These are phyloP conservation scores for Irpex lacteus DNA, from an alignment of 1,284 basidiomycete species.

Conservation along the genomic window DNA sequence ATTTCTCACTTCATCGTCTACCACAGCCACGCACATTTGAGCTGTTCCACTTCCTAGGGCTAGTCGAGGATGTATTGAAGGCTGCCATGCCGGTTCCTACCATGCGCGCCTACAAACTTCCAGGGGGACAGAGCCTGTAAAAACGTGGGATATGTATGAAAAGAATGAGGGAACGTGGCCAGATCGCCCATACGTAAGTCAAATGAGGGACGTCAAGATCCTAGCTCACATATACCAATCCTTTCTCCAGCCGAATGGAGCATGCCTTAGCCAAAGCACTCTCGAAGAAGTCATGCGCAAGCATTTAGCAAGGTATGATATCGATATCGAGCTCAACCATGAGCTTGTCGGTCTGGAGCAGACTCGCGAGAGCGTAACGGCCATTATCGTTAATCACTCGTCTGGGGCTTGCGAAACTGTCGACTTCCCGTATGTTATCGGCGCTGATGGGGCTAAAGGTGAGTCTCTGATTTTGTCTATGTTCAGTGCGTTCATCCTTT, in stretches of 20 bases:
- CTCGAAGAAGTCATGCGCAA: not conserved
- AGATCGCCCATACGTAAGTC: too few relatives aligned
- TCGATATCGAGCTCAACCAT: conserved; percentile 6
- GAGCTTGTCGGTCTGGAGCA: conserved; percentile 24
- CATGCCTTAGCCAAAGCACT: not conserved
- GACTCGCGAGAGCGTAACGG: conserved; percentile 18
- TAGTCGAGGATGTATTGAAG: conserved; percentile 3
- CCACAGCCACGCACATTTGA: conserved; percentile 11
- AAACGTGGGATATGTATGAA: too few relatives aligned
- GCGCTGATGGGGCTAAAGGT: not conserved
- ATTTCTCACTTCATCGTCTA: too few relatives aligned
- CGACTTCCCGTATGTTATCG: not conserved
- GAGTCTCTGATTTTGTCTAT: not conserved
- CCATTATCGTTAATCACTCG: not conserved
- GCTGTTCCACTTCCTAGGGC: conserved; percentile 5
- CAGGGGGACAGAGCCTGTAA: not conserved
- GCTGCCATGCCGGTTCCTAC: conserved; percentile 5
- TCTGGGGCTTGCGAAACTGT: too few relatives aligned
- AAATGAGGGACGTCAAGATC: too few relatives aligned
- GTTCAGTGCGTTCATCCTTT: too few relatives aligned
- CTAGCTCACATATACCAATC: too few relatives aligned
- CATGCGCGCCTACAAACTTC: conserved; percentile 7
- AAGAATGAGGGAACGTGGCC: too few relatives aligned
- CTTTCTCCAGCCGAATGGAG: conserved; percentile 2
- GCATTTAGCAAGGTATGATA: conserved; percentile 4